Evolutionary conservation across 1,139 yeast genomes (phyloP), one percentile per base, ranked within the genome.

Genomic region (Diutina siamensis): DNA sequence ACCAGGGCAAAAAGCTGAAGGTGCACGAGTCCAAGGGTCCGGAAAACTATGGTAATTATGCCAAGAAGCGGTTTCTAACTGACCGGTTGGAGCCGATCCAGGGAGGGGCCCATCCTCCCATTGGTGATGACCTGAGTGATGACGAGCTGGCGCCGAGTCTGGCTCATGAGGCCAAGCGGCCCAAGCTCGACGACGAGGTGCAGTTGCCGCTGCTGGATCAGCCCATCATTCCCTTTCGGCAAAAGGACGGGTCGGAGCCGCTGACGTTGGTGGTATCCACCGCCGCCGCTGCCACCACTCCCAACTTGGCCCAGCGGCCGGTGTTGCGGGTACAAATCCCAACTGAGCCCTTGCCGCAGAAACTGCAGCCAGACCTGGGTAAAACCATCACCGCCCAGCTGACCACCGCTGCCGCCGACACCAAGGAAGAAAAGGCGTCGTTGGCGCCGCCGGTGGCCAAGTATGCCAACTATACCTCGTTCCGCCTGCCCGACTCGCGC

Each of bases 21-120:
- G 64, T 72, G 4, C 82, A 79, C 52, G 86, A 80, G 54, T 64
- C 68, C 15, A 81, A 80, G 57, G 69, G 73, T 9, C 88, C 86
- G 0, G 72, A 69, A 9, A 80, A 78, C 53, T 78, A 74, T 53
- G 80, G 80, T 10, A 63, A 62, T 49, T 68, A 67, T 55, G 61
- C 59, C 51, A 67, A 66, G 57, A 67, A 64, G 48, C 58, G 40
- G 4, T 12, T 9, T 13, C 34, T 31, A 7, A 12, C 34, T 7
- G 28, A 25, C 28, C 5, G 10, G 5, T 25, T 25, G 28, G 28
- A 25, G 28, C 5, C 9, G 10, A 10, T 25, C 28, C 28, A 7
- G 28, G 28, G 28, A 7, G n/a, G n/a, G n/a, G n/a, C n/a, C n/a
- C n/a, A n/a, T n/a, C n/a, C n/a, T n/a, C n/a, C n/a, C n/a, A n/a